These are phyloP conservation scores for Amanita inopinata DNA, from an alignment of 768 basidiomycete species.

Conservation along the genomic window DNA sequence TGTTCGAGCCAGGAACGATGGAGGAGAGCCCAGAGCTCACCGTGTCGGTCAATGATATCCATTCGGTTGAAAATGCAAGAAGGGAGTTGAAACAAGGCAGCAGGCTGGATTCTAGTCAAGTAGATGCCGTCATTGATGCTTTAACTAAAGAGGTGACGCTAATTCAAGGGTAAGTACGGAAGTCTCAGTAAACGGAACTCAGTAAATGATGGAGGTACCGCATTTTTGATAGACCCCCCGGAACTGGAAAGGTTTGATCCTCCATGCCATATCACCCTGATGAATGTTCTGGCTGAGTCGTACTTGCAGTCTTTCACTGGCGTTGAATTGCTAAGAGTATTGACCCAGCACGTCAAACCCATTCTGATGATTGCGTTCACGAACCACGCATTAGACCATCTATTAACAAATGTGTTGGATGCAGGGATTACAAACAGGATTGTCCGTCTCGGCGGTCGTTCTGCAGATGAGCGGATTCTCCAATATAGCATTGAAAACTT, in stretches of 20 bases:
- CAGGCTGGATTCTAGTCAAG: slow-evolving; percentile 61
- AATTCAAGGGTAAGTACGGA: slow-evolving; percentile 60
- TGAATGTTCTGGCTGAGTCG: slow-evolving; percentile 5
- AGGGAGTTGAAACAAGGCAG: slow-evolving; percentile 21
- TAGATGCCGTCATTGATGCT: slow-evolving; percentile 54
- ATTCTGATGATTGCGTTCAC: slow-evolving; percentile 57
- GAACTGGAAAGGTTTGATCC: slow-evolving; percentile 57
- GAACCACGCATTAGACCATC: slow-evolving; percentile 73
- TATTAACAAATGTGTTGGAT: slow-evolving; percentile 57
- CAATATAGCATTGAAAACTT: slow-evolving; percentile 51
- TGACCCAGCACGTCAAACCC: slow-evolving; percentile 42
- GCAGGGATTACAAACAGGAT: slow-evolving; percentile 51
- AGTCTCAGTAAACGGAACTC: too few relatives aligned
- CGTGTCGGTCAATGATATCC: slow-evolving; percentile 36
- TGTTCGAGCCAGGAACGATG: slow-evolving; percentile 34
- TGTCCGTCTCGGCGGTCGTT: slow-evolving; percentile 60
- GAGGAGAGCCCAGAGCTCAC: slow-evolving; percentile 30
- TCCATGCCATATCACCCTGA: neutral
- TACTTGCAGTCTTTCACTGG: slow-evolving; percentile 49
- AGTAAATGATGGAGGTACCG: too few relatives aligned
- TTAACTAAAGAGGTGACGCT: slow-evolving; percentile 51
- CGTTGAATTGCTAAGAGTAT: slow-evolving; percentile 56
- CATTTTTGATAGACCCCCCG: slow-evolving; percentile 73
- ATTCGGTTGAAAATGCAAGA: slow-evolving; percentile 26
- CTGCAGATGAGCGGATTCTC: slow-evolving; percentile 49